Base-by-base conservation (phyloP, 371 early-diverging fungal genomes). In the Encephalitozoon romaleae region DNA sequence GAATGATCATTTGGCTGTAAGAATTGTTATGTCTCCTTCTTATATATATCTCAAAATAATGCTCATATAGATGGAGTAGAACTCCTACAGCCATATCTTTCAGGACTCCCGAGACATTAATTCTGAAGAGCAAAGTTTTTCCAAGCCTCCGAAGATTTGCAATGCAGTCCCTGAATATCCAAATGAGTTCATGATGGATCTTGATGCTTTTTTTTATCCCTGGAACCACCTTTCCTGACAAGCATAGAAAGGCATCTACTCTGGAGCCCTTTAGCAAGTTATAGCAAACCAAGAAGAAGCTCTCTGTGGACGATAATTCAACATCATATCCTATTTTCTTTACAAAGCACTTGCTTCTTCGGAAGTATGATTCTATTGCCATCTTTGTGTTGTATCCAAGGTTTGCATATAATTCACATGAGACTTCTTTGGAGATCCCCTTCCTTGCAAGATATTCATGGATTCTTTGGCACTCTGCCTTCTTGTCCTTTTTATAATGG, bases 291-390 rank as follows among this genome's bases (percentile, higher is more conserved):
- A 65, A 26, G 18, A 73, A 66, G 47, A 39, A 73, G 53, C 25
- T 55, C 21, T 73, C 74, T 23, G 66, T 41, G 34, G 74, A 26
- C 1, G 74, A 51, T 5, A 65, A 21, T 38, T 51, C 41, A 5
- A 32, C 21, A 11, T 28, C 65, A 43, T 73, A 42, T 12, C 67
- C 74, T 8, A 59, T 67, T 42, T 73, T 73, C n/a, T 54, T 64
- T 30, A 66, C 39, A 54, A 73, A 73, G 25, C 32, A 41, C 23
- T 18, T 66, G 15, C 28, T 38, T 45, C 8, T 34, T 12, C 45
- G 54, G 43, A 73, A 39, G 26, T 41, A 25, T 9, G 26, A 65
- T 15, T 25, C 18, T 12, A 73, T 47, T 30, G 38, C n/a, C 21
- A 45, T 51, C 5, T 23, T 66, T 43, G 32, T 66, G 23, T 12